Evolutionary conservation across 371 early-diverging fungal species (phyloP), one percentile per base, ranked within the genome.

Genomic region (Furculomyces boomerangus): DNA sequence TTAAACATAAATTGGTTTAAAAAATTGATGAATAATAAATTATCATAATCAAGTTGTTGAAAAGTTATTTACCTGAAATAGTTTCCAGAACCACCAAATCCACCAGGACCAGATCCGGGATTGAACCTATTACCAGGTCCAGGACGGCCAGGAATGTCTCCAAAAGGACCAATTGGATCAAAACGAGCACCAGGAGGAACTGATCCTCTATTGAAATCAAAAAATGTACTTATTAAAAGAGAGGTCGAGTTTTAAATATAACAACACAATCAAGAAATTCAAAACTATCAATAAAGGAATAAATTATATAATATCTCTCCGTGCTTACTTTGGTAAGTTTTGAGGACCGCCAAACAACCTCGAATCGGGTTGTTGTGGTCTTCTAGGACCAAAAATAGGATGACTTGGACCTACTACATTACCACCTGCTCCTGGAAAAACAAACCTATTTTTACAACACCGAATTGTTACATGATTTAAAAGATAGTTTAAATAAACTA

Each of bases 181-280:
- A 88, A 93, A 24, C 93, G 75, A 3, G 94, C 94, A 14, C 91
- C 91, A n/a, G 88, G 86, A 1, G 94, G 94, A 5, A 90, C 90
- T 22, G 88, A 75, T 18, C 83, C 86, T 31, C 49, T 49, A 45
- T 45, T 24, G 7, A 3, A 30, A 30, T 10, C 7, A 49, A 16
- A 28, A 26, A 10, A 49, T 39, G n/a, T 14, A 39, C 13, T 14
- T 39, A 14, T 14, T 14, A 49, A 30, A 30, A 25, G 8, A 27
- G 26, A 49, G 26, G 28, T 49, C 5, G 25, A 31, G 5, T 3
- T 30, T 13, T 20, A 49, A 49, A 49, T 8, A 49, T 20, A 13
- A 16, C 35, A 35, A 35, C 35, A 35, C 7, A 10, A 35, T 10
- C 35, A 35, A 35, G 7, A 35, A 35, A 7, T 35, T 7, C 16